Evolutionary conservation across 345 rosid genomes (phyloP).

Genomic region (Garcia nutans): DNA sequence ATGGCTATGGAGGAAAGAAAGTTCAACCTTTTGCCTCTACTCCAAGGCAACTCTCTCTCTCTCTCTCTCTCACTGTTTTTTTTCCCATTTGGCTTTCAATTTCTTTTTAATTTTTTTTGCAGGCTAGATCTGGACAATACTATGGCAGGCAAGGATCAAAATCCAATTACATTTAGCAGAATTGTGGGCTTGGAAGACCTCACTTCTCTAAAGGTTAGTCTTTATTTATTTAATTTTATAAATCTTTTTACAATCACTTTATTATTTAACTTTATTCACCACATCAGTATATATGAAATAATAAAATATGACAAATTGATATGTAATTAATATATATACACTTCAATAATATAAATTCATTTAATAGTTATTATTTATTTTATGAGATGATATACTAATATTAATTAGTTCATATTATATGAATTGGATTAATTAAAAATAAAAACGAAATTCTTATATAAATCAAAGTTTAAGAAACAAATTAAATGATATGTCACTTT

Average conservation of each 20-base stretch:
- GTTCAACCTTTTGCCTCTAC: slow-evolving; percentile 24
- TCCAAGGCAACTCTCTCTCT: slow-evolving; percentile 3
- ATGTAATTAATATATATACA: too few relatives aligned
- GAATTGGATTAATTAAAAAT: too few relatives aligned
- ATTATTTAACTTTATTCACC: too few relatives aligned
- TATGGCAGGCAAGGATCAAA: background rate
- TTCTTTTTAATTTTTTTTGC: background rate
- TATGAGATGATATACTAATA: too few relatives aligned
- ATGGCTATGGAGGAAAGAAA: slow-evolving; percentile 15
- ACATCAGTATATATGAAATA: too few relatives aligned
- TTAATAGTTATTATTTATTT: too few relatives aligned
- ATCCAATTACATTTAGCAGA: background rate
- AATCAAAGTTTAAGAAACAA: background rate
- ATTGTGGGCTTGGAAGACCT: slow-evolving; percentile 25
- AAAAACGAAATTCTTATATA: too few relatives aligned
- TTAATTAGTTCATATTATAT: too few relatives aligned
- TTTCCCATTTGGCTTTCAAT: background rate
- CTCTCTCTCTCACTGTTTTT: background rate
- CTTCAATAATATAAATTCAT: too few relatives aligned
- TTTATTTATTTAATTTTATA: background rate
- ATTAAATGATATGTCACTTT: too few relatives aligned
- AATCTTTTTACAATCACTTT: too few relatives aligned
- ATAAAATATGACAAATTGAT: too few relatives aligned
- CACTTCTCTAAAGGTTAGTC: slow-evolving; percentile 13
- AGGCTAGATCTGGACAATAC: background rate